Conservation (phyloP, 140 eudicot genomes). For the Stevia rebaudiana region DNA sequence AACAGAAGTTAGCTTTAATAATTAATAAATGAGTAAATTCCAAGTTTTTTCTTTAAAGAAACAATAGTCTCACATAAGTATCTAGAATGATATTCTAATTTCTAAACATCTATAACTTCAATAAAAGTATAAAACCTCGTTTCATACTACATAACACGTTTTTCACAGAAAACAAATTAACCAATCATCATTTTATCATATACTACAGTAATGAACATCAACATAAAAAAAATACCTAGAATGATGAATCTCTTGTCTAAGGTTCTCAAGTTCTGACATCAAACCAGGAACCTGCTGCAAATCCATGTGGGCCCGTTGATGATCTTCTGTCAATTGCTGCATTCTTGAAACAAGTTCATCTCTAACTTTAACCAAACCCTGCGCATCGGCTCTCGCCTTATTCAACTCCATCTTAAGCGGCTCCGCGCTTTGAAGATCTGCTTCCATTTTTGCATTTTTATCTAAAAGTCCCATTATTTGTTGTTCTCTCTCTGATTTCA, state of each 20-base stretch:
- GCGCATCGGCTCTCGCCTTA: constrained; percentile 66
- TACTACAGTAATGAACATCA: not conserved
- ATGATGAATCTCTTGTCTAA: constrained; percentile 83
- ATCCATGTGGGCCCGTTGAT: constrained; percentile 63
- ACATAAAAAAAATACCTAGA: constrained; percentile 45
- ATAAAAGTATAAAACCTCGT: not conserved
- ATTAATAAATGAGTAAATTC: too few species aligned
- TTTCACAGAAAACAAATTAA: not conserved
- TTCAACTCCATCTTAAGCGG: constrained; percentile 59
- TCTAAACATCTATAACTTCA: not conserved
- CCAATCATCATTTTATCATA: not conserved
- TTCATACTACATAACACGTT: not conserved
- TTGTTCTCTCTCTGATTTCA: constrained; percentile 67
- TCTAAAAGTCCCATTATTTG: constrained; percentile 55
- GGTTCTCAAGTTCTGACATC: constrained; percentile 66
- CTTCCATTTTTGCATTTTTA: constrained; percentile 62
- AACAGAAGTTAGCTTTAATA: too few species aligned
- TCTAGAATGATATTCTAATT: not conserved
- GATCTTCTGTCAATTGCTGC: constrained; percentile 59
- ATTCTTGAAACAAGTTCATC: constrained; percentile 64
- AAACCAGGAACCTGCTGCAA: constrained; percentile 64
- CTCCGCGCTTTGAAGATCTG: constrained; percentile 61
- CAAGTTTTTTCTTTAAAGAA: not conserved
- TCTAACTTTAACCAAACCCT: constrained; percentile 55
- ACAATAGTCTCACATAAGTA: not conserved